Percentiles rank a stretch among this genome's conserved stretches.
Conservation (phyloP, 805 yeast species). For the Myxozyma neotropica region DNA sequence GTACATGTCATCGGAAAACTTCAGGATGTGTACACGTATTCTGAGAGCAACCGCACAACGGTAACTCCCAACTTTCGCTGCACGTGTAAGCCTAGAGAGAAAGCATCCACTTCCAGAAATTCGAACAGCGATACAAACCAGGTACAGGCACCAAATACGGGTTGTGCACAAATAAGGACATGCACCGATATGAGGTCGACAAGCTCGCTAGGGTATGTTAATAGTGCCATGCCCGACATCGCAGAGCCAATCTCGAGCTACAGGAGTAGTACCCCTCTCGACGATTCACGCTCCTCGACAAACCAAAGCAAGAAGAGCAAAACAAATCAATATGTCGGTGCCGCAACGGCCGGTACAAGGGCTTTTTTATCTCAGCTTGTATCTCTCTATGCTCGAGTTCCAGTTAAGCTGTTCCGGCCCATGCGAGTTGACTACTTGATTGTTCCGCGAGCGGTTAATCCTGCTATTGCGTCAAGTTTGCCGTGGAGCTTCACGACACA, state of each 20-base stretch:
- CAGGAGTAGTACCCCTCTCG: no score
- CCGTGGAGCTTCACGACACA: slow-evolving; percentile 61
- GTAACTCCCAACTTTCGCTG: background rate
- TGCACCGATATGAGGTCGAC: no score
- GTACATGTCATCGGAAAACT: no score
- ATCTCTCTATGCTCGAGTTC: slow-evolving; percentile 75
- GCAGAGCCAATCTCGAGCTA: no score
- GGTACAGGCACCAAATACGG: no score
- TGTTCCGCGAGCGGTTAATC: slow-evolving; percentile 44
- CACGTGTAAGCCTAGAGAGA: background rate
- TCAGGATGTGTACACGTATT: no score
- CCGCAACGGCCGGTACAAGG: slow-evolving; percentile 81
- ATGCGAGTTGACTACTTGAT: slow-evolving; percentile 80
- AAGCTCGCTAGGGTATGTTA: no score
- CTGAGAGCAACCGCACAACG: background rate
- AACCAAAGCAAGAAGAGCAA: background rate
- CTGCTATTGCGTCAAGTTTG: slow-evolving; percentile 36
- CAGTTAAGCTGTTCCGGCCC: slow-evolving; percentile 84
- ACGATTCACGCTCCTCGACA: no score
- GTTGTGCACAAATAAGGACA: no score
- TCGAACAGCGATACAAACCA: no score
- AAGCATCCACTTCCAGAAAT: background rate
- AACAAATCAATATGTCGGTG: slow-evolving; percentile 54
- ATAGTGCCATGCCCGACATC: no score
- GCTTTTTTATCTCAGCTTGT: slow-evolving; percentile 73